Evolutionary conservation across 208 protist species (phyloP).

Genomic region (Trypanosoma boissoni): DNA sequence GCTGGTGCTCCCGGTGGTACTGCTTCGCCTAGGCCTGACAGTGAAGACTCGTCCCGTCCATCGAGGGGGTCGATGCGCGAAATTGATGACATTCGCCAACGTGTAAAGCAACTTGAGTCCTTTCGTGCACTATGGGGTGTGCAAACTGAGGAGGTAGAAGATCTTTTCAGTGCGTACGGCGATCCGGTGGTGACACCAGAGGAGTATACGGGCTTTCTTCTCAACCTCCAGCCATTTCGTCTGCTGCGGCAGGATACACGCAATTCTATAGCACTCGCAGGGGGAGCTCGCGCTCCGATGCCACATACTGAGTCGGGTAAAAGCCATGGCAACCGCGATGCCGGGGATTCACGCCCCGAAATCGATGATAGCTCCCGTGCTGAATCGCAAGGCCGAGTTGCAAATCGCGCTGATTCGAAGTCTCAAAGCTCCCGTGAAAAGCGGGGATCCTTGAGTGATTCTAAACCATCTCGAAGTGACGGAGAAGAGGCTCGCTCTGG

Average conservation of each 20-base stretch:
- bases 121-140: slow-evolving; percentile 77
- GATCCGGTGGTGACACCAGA: slow-evolving; percentile 78
- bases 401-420: no score
- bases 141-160: slow-evolving; percentile 51
- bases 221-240: slow-evolving; percentile 72
- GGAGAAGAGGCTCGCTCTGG: background rate
- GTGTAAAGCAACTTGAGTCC: slow-evolving; percentile 56
- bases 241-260: slow-evolving; percentile 54
- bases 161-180: slow-evolving; percentile 64
- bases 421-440: no score
- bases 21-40: background rate
- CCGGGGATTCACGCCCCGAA: background rate
- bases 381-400: no score
- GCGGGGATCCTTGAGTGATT: no score
- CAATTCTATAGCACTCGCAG: slow-evolving; percentile 19
- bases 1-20: background rate
- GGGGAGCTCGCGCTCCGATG: slow-evolving; percentile 11
- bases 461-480: background rate
- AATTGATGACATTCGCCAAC: slow-evolving; percentile 31
- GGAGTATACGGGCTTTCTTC: slow-evolving; percentile 68
- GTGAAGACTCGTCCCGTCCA: background rate
- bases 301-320: background rate
- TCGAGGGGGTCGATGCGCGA: slow-evolving; percentile 1
- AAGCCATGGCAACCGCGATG: background rate
- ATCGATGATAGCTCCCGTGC: no score